These are phyloP conservation scores for Beauveria sp. DNA, from an alignment of 2,329 filamentous ascomycete species.

Conservation along the genomic window DNA sequence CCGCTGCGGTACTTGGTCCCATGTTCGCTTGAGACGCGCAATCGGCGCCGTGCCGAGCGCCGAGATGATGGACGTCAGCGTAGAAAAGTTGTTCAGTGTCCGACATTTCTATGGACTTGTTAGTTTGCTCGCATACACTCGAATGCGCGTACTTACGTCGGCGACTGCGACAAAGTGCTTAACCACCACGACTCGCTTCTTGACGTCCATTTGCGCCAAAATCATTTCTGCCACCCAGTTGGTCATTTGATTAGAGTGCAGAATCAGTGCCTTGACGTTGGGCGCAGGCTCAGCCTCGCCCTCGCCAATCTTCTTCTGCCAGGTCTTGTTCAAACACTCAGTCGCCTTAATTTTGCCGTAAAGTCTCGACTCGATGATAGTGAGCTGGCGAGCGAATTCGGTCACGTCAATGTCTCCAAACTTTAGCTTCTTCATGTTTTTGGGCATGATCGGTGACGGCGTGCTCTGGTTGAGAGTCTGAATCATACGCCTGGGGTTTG, in stretches of 20 bases:
- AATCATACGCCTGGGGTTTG: slow-evolving; percentile 75
- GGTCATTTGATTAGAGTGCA: slow-evolving; percentile 97
- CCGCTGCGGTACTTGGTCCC: slow-evolving; percentile 84
- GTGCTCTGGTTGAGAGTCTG: slow-evolving; percentile 77
- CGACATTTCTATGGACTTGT: slow-evolving; percentile 70
- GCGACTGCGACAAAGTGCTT: slow-evolving; percentile 97
- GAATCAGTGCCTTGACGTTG: slow-evolving; percentile 91
- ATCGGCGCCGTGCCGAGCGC: slow-evolving; percentile 92
- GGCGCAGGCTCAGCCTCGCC: slow-evolving; percentile 78
- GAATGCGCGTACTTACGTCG: slow-evolving; percentile 57
- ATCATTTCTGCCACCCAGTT: slow-evolving; percentile 99
- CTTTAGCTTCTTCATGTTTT: slow-evolving; percentile 99
- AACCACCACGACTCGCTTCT: slow-evolving; percentile 93
- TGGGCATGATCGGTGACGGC: slow-evolving; percentile 84
- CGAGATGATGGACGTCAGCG: slow-evolving; percentile 93
- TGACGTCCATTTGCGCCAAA: slow-evolving; percentile 84
- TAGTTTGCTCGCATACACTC: slow-evolving; percentile 8
- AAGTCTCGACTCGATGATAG: slow-evolving; percentile 88
- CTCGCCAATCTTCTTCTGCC: slow-evolving; percentile 88
- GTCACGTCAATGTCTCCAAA: slow-evolving; percentile 94
- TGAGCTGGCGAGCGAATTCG: slow-evolving; percentile 95
- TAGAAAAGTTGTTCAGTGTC: slow-evolving; percentile 89
- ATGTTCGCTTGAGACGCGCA: slow-evolving; percentile 85
- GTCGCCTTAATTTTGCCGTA: slow-evolving; percentile 95
- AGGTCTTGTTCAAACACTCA: slow-evolving; percentile 96